Conservation (phyloP, 2,329 filamentous ascomycete species). For the Lecanosticta acicola region DNA sequence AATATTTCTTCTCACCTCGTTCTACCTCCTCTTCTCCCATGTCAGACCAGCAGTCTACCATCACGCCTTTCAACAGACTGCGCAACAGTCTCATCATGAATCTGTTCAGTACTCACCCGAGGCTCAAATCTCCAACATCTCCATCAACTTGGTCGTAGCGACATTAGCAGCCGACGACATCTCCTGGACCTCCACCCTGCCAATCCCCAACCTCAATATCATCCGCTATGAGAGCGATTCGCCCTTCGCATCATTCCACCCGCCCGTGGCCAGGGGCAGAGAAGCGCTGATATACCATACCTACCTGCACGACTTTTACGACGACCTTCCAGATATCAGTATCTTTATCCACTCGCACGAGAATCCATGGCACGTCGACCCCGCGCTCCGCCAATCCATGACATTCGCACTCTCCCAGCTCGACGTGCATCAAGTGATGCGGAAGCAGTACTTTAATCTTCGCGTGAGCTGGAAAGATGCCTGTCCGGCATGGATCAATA, state of each 20-base stretch:
- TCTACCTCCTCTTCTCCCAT: not conserved
- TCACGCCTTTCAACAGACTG: not conserved
- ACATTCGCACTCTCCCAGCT: conserved; percentile 12
- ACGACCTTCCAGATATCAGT: conserved; percentile 51
- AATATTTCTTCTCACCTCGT: not conserved
- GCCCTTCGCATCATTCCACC: conserved; percentile 39
- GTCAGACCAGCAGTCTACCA: not conserved
- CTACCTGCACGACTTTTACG: conserved; percentile 57
- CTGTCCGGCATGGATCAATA: conserved; percentile 14
- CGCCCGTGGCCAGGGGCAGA: conserved; percentile 54
- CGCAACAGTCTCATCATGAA: not conserved
- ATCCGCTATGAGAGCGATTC: conserved; percentile 16
- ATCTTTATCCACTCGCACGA: conserved; percentile 53
- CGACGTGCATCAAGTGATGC: conserved; percentile 9
- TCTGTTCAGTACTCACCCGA: not conserved
- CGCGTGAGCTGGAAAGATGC: conserved; percentile 14
- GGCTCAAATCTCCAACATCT: conserved; percentile 4
- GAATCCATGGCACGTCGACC: conserved; percentile 15
- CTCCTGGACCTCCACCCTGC: conserved; percentile 15
- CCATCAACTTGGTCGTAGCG: conserved; percentile 16
- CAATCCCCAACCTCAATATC: conserved; percentile 15
- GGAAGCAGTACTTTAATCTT: conserved; percentile 16
- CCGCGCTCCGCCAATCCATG: conserved; percentile 8
- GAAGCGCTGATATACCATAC: conserved; percentile 58
- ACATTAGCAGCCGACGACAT: conserved; percentile 15